These are phyloP conservation scores for Bothriochloa decipiens DNA, from an alignment of 176 grass and related monocot genomes.

Conservation along the genomic window DNA sequence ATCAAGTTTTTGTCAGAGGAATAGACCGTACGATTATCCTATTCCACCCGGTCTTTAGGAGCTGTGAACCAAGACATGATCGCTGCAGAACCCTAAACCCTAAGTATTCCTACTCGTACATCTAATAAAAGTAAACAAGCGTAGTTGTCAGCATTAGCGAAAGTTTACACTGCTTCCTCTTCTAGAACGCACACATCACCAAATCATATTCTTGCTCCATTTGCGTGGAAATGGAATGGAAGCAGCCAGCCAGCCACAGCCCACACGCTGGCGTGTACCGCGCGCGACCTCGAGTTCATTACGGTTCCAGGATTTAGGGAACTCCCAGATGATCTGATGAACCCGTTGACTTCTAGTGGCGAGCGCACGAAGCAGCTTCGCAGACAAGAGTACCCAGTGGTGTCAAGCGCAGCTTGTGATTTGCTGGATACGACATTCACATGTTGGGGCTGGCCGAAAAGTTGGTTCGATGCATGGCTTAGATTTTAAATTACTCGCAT, in stretches of 20 bases:
- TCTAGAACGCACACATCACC: conserved; percentile 17
- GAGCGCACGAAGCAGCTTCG: neutral
- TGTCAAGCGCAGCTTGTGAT: neutral
- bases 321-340: conserved; percentile 4
- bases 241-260: neutral
- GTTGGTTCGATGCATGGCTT: neutral
- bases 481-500: neutral
- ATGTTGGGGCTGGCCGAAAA: neutral
- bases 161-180: neutral
- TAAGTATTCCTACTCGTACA: too few relatives aligned
- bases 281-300: neutral
- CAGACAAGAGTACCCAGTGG: neutral
- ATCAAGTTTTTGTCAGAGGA: neutral
- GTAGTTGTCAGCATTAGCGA: neutral
- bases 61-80: too few relatives aligned
- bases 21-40: neutral
- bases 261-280: neutral
- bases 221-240: neutral
- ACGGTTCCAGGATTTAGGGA: neutral
- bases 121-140: neutral
- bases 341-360: neutral
- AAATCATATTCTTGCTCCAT: conserved; percentile 2
- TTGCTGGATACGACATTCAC: neutral
- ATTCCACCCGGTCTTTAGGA: too few relatives aligned
- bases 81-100: too few relatives aligned